Evolutionary conservation across 352 stramenopile species (phyloP), one percentile per base, ranked within the genome.

Genomic region (Globisporangium echinulatum): DNA sequence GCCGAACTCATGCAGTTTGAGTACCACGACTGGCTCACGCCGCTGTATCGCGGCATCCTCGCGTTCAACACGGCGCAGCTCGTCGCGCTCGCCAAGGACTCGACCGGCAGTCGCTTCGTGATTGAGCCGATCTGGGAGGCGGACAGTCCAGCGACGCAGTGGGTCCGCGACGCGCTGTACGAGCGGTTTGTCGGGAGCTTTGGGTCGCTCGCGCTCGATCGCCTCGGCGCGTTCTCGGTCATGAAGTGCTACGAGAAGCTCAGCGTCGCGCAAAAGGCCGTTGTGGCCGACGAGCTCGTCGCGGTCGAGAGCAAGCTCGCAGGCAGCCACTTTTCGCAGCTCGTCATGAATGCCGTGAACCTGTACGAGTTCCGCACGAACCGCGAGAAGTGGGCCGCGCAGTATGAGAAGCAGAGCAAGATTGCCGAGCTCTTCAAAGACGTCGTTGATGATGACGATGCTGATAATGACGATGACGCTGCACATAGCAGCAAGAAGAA

Each of bases 181-280:
- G 64, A 81, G 51, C 79, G 78, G 17, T 89, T 90, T 61, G 69
- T 85, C 14, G 81, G 84, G 14, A 81, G 77, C 46, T 93, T 93
- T 51, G 78, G 76, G 36, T 64, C 75, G 10, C 66, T 93, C 38
- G 84, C 82, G 10, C 72, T 87, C 59, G 82, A 93, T 59, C 84
- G 84, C 11, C 75, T 91, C 0, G 79, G 84, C 15, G 79, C 82
- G 15, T 93, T 93, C 55, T 85, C 79, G 25, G 84, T 91, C 36
- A 90, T 93, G 64, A 93, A 93, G 61, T 91, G 84, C 63, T 93
- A 85, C 56, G 77, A 90, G 52, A 72, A 71, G 46, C 61, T 93
- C 40, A 53, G 68, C 3, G 52, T 91, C 38, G 49, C 70, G 37
- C 71, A 90, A 53, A 91, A 91, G 64, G 78, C 73, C 42, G 67